Conservation (phyloP, 805 yeast genomes). For the Isabelozyma pseudorhagii region DNA sequence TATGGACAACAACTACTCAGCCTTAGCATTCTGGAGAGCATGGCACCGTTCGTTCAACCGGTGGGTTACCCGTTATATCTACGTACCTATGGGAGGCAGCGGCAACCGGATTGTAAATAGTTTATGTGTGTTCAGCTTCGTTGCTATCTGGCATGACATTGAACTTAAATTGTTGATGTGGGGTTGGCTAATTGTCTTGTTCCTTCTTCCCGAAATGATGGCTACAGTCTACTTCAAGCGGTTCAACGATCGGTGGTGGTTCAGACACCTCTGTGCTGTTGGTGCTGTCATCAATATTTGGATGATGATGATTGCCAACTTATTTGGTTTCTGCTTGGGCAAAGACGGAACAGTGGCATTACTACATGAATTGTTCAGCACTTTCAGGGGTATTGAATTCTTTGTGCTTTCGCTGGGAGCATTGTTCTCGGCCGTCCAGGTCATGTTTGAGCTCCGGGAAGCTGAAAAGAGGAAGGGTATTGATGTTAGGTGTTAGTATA, state of each 20-base stretch:
- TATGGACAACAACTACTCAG: conserved; percentile 90
- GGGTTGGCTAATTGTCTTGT: conserved; percentile 94
- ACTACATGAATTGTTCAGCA: conserved; percentile 66
- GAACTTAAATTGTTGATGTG: conserved; percentile 81
- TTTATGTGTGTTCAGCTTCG: conserved; percentile 86
- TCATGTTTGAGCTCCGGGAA: conserved; percentile 92
- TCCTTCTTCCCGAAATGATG: conserved; percentile 79
- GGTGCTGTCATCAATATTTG: conserved; percentile 91
- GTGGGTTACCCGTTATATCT: conserved; percentile 86
- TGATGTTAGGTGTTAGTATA: conserved; percentile 63
- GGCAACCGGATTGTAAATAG: conserved; percentile 72
- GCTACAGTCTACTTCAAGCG: conserved; percentile 47
- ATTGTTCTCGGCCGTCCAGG: conserved; percentile 81
- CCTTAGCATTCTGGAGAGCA: conserved; percentile 96
- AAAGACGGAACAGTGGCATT: conserved; percentile 74
- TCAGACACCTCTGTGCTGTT: conserved; percentile 73
- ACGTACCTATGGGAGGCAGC: conserved; percentile 87
- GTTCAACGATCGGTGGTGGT: conserved; percentile 58
- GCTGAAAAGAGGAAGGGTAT: conserved; percentile 81
- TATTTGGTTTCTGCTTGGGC: conserved; percentile 93
- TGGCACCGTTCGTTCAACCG: conserved; percentile 96
- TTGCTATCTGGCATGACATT: conserved; percentile 98
- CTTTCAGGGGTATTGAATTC: conserved; percentile 65
- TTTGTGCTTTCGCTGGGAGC: conserved; percentile 58
- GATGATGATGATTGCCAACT: conserved; percentile 97